Evolutionary conservation across 192 early-diverging fungal species (phyloP).

Genomic region (Mycoemilia scoparia): DNA sequence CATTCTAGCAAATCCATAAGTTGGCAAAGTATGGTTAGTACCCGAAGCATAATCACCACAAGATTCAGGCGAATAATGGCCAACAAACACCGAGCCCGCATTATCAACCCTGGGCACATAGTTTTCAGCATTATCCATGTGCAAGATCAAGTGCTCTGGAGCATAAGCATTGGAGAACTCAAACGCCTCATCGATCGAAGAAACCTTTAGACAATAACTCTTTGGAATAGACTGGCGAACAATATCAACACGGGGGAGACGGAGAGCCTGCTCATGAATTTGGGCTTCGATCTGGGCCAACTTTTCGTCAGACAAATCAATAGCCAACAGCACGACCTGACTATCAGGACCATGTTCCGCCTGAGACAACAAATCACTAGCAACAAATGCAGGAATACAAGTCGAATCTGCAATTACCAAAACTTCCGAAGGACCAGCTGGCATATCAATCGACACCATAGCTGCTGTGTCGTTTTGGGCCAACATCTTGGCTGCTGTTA

Average conservation of each 20-base stretch:
- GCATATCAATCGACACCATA: slow-evolving; percentile 96
- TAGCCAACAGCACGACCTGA: slow-evolving; percentile 87
- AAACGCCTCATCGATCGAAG: slow-evolving; percentile 57
- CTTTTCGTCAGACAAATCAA: slow-evolving; percentile 45
- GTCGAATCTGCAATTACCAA: slow-evolving; percentile 87
- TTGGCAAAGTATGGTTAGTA: slow-evolving; percentile 98
- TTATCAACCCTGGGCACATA: slow-evolving; percentile 51
- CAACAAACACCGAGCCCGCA: slow-evolving; percentile 96
- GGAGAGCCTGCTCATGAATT: slow-evolving; percentile 63
- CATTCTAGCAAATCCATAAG: slow-evolving; percentile 95
- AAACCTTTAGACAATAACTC: slow-evolving; percentile 55
- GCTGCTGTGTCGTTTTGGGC: slow-evolving; percentile 88
- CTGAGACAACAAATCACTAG: slow-evolving; percentile 87
- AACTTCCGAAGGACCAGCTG: slow-evolving; percentile 97
- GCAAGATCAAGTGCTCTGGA: slow-evolving; percentile 95
- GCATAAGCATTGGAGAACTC: slow-evolving; percentile 91
- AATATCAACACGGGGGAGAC: slow-evolving; percentile 74
- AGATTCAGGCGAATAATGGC: slow-evolving; percentile 86
- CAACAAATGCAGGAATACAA: slow-evolving; percentile 78
- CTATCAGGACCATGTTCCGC: slow-evolving; percentile 95
- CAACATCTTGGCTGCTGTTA: slow-evolving; percentile 98
- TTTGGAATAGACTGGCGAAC: slow-evolving; percentile 76
- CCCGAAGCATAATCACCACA: slow-evolving; percentile 99
- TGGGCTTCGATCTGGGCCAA: slow-evolving; percentile 59
- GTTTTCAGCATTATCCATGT: slow-evolving; percentile 55